A percentile compares a stretch with the other conserved stretches of the same genome.
Conservation (phyloP, 257 asterid genomes). For the Solanum chiquidenum region DNA sequence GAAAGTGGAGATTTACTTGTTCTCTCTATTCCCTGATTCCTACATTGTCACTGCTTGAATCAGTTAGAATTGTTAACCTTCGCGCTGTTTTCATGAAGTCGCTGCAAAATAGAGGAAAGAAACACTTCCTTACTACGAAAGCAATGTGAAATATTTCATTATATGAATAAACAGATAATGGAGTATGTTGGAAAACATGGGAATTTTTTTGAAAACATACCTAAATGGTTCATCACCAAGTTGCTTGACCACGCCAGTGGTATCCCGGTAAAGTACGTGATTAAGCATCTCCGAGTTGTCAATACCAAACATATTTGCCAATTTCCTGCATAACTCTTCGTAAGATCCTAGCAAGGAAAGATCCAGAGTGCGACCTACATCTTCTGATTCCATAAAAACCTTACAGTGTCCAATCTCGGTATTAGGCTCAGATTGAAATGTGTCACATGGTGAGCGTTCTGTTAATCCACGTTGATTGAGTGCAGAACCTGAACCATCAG, state of each 20-base stretch:
- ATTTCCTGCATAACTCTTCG: constrained; percentile 44
- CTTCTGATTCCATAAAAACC: constrained; percentile 76
- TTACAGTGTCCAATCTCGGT: constrained; percentile 59
- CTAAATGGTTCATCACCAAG: constrained; percentile 61
- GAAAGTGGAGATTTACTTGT: constrained; percentile 8
- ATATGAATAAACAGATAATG: background rate
- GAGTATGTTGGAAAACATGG: background rate
- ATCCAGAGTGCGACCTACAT: constrained; percentile 67
- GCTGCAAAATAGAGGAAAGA: constrained; percentile 29
- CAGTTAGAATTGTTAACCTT: constrained; percentile 51
- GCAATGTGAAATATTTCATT: background rate
- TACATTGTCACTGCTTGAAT: constrained; percentile 43
- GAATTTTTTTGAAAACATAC: constrained; percentile 13
- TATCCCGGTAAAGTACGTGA: constrained; percentile 44
- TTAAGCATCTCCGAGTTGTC: constrained; percentile 41
- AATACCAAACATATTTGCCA: constrained; percentile 50
- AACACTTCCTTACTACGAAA: background rate
- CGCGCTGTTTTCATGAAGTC: constrained; percentile 41
- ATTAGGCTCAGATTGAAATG: constrained; percentile 26
- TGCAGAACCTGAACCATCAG: constrained; percentile 43
- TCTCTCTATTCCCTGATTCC: constrained; percentile 24
- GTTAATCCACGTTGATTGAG: constrained; percentile 21
- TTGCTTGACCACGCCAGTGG: constrained; percentile 40
- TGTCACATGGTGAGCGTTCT: constrained; percentile 30
- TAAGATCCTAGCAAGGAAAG: constrained; percentile 58